Evolutionary conservation across 2,329 filamentous ascomycete genomes (phyloP).

Genomic region (Microsporum ferrugineum): DNA sequence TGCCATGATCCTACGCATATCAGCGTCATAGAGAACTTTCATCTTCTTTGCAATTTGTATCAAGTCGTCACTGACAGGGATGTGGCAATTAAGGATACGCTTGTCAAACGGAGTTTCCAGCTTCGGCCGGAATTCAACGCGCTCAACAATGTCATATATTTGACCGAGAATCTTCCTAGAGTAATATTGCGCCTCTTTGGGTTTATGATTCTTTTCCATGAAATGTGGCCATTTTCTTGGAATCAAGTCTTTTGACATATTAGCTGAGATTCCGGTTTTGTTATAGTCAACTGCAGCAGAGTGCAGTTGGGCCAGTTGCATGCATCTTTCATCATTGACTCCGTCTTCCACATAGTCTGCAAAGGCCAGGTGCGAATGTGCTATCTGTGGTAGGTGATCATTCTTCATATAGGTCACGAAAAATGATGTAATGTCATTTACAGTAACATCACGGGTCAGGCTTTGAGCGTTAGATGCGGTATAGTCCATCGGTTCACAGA

Average conservation of each 20-base stretch:
- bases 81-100: slow-evolving; percentile 54
- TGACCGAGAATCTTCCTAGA: slow-evolving; percentile 65
- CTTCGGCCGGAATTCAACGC: slow-evolving; percentile 59
- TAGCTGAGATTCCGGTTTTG: slow-evolving; percentile 72
- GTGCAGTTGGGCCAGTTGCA: slow-evolving; percentile 66
- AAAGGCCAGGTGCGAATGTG: slow-evolving; percentile 65
- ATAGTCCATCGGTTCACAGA: slow-evolving; percentile 69
- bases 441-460: slow-evolving; percentile 52
- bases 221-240: slow-evolving; percentile 69
- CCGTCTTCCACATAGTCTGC: slow-evolving; percentile 55
- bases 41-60: slow-evolving; percentile 51
- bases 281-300: slow-evolving; percentile 89
- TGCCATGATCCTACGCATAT: slow-evolving; percentile 67
- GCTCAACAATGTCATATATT: slow-evolving; percentile 66
- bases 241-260: slow-evolving; percentile 50
- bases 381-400: slow-evolving; percentile 68
- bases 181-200: slow-evolving; percentile 44
- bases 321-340: slow-evolving; percentile 57
- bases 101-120: slow-evolving; percentile 63
- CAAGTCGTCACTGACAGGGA: slow-evolving; percentile 43
- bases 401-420: slow-evolving; percentile 92
- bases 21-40: slow-evolving; percentile 67
- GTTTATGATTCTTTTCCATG: slow-evolving; percentile 56
- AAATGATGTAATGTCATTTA: slow-evolving; percentile 66
- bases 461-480: slow-evolving; percentile 45